phyloP scores from a whole-genome alignment of 768 basidiomycete genomes.

The Mycena amicta region DNA sequence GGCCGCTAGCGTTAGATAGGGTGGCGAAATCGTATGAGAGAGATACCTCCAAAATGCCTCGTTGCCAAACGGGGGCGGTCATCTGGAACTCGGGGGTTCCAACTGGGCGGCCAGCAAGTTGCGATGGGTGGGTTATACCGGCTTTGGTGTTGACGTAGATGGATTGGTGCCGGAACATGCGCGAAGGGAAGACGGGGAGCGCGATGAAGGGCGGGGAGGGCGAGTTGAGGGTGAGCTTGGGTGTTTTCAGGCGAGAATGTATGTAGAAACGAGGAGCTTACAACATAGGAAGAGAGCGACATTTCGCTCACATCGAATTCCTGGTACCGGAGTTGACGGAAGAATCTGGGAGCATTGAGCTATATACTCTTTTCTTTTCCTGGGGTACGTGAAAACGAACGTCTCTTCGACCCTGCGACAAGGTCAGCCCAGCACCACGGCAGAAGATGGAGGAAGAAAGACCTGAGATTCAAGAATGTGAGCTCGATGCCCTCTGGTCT shows the following conservation, averaged over 20 bases:
- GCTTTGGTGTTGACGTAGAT: constrained; percentile 23
- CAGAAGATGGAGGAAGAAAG: not conserved
- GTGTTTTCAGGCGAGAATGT: too few species aligned
- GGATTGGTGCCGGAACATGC: constrained; percentile 25
- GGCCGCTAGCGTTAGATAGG: too few species aligned
- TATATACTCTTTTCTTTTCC: too few species aligned
- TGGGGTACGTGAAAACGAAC: too few species aligned
- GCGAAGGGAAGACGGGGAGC: constrained; percentile 22
- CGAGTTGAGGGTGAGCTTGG: constrained; percentile 17
- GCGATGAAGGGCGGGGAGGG: constrained; percentile 22
- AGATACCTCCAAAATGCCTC: constrained; percentile 23
- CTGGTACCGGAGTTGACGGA: constrained; percentile 21
- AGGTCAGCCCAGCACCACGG: not conserved
- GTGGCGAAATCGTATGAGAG: too few species aligned
- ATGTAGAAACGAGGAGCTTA: not conserved
- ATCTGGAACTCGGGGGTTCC: constrained; percentile 26
- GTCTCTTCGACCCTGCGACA: constrained; percentile 16
- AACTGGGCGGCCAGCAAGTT: constrained; percentile 19
- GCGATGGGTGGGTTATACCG: constrained; percentile 17
- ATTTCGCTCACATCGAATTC: constrained; percentile 24
- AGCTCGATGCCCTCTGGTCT: constrained; percentile 23
- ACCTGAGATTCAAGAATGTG: constrained; percentile 22
- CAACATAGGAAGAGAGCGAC: constrained; percentile 24
- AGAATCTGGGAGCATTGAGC: constrained; percentile 11
- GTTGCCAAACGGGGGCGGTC: constrained; percentile 25